A percentile compares a stretch with the other conserved stretches of the same genome.
These are phyloP conservation scores for Aspergillus luchuensis DNA, from an alignment of 2,329 filamentous ascomycete genomes.

Conservation along the genomic window DNA sequence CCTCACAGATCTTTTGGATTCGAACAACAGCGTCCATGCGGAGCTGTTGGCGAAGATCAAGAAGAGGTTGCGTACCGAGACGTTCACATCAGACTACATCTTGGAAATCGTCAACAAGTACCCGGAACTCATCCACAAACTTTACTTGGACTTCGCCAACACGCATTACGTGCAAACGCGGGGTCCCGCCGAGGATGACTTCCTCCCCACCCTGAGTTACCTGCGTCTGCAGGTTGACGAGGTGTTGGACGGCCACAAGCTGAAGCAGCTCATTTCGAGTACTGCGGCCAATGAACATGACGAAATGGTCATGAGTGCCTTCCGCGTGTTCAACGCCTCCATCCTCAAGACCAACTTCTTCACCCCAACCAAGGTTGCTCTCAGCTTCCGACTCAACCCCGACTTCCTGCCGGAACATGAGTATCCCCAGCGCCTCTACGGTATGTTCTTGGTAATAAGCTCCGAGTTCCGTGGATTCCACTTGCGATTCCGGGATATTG, in stretches of 20 bases:
- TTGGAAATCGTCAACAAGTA: conserved; percentile 94
- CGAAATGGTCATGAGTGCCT: conserved; percentile 95
- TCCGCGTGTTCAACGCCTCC: conserved; percentile 90
- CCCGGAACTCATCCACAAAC: conserved; percentile 78
- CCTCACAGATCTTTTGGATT: conserved; percentile 76
- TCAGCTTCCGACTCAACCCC: conserved; percentile 87
- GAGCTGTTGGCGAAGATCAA: conserved; percentile 92
- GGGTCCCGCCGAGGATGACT: conserved; percentile 63
- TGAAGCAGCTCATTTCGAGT: conserved; percentile 75
- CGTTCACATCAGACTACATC: conserved; percentile 97
- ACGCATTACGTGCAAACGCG: conserved; percentile 74
- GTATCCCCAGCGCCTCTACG: conserved; percentile 90
- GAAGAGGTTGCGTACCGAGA: conserved; percentile 90
- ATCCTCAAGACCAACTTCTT: conserved; percentile 97
- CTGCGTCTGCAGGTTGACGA: conserved; percentile 67
- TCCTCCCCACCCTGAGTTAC: conserved; percentile 70
- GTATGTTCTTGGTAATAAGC: conserved; percentile 98
- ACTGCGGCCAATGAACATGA: conserved; percentile 92
- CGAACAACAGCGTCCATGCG: conserved; percentile 78
- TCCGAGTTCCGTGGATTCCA: conserved; percentile 98
- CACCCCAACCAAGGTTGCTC: conserved; percentile 95
- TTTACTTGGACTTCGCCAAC: conserved; percentile 90
- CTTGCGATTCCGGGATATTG: conserved; percentile 94
- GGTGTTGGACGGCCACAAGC: conserved; percentile 71
- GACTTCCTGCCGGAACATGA: conserved; percentile 85